Evolutionary conservation across 345 rosid species (phyloP), one percentile per base, ranked within the genome.

Genomic region (Linum tenue): DNA sequence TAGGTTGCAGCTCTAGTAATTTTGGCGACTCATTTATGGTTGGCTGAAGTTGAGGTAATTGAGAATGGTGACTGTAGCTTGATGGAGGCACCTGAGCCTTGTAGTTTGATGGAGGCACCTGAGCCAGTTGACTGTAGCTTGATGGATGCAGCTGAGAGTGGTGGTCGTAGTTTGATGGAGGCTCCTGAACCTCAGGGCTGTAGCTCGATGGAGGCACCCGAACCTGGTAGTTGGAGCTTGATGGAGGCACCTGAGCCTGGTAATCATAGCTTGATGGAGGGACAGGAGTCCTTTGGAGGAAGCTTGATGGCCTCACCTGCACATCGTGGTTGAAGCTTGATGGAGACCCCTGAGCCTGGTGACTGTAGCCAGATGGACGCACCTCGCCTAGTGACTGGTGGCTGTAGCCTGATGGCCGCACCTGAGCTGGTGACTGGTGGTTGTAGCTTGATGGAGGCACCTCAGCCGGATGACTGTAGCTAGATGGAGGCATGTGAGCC

Each of bases 41-140:
- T 65, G 77, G 77, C 48, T 48, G 67, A 16, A 64, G 78, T 42
- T 69, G 73, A 22, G 65, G 73, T 8, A 53, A 65, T 37, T 64
- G 67, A 61, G 44, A 44, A 60, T 40, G 66, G 60, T 55, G 63
- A 35, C 36, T 51, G 55, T 55, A 37, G 64, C 69, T 65, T 17
- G 64, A 9, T 16, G n/a, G 37, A 40, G 64, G 53, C 1, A 39
- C 17, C 51, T 48, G 69, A 53, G 31, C 31, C 31, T 22, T 22
- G 31, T 22, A 22, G 31, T 22, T 22, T 22, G 31, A 22, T 22
- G 31, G 31, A 22, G 31, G 31, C 31, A 22, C 31, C 31, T 22
- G 31, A 22, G 64, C 68, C 53, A 59, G 60, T 12, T 43, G 73
- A 53, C 7, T 44, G 40, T 15, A 39, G 41, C 64, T 64, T 39